A percentile compares a stretch with the other conserved stretches of the same genome.
These are phyloP conservation scores for Daedalea quercina DNA, from an alignment of 768 basidiomycete species.

Conservation along the genomic window DNA sequence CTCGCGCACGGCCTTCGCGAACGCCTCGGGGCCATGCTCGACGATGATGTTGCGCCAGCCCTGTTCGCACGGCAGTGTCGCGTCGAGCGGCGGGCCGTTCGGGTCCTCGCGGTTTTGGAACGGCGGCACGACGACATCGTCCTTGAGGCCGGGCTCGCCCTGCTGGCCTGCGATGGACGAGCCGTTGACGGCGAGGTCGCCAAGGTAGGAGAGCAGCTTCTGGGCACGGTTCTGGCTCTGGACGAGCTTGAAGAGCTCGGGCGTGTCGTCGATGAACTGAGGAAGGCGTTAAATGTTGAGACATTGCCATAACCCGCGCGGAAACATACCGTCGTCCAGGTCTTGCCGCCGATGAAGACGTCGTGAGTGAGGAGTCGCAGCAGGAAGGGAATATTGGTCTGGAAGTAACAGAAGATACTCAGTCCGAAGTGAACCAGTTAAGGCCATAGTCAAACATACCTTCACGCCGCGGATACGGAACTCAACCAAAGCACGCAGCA, in stretches of 20 bases:
- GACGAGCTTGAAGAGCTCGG: slow-evolving; percentile 98
- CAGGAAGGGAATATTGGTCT: slow-evolving; percentile 99
- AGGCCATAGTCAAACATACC: slow-evolving; percentile 42
- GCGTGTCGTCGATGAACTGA: slow-evolving; percentile 98
- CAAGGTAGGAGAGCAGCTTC: slow-evolving; percentile 93
- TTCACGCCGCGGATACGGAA: slow-evolving; percentile 99
- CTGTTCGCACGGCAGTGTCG: slow-evolving; percentile 71
- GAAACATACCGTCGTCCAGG: slow-evolving; percentile 83
- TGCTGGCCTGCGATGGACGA: slow-evolving; percentile 95
- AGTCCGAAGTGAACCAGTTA: background rate
- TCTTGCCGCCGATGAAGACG: slow-evolving; percentile 92
- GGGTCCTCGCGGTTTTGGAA: slow-evolving; percentile 76
- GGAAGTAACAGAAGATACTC: background rate
- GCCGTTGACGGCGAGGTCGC: slow-evolving; percentile 96
- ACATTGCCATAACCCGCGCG: background rate
- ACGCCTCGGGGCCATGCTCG: slow-evolving; percentile 95
- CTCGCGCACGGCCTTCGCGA: slow-evolving; percentile 94
- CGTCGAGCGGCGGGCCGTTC: slow-evolving; percentile 67
- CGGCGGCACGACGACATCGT: slow-evolving; percentile 78
- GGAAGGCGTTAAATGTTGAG: background rate
- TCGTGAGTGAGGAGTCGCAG: slow-evolving; percentile 97
- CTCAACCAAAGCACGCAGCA: slow-evolving; percentile 98
- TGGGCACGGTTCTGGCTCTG: slow-evolving; percentile 98
- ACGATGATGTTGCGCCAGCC: slow-evolving; percentile 99
- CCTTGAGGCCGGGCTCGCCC: slow-evolving; percentile 92